These are phyloP conservation scores for Proliferodiscus dingleyae DNA, from an alignment of 2,329 filamentous ascomycete species.

Conservation along the genomic window DNA sequence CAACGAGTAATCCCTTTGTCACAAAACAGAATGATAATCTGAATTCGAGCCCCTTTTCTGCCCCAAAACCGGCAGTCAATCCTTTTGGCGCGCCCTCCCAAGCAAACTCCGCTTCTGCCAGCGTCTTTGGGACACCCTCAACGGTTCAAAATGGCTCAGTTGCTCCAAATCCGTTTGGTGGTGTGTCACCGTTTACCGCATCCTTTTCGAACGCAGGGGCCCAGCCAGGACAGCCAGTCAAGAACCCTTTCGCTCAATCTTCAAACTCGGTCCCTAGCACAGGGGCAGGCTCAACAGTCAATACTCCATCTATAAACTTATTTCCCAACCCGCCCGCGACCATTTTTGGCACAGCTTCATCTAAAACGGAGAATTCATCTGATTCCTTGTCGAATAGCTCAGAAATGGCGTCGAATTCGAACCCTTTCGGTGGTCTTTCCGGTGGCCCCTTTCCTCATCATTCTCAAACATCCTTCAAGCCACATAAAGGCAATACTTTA, in stretches of 20 bases:
- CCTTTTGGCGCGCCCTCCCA: constrained; percentile 17
- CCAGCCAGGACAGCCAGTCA: background rate
- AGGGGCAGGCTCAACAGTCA: background rate
- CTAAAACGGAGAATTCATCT: background rate
- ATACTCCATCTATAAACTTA: background rate
- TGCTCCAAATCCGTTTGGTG: constrained; percentile 1
- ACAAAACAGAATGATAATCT: background rate
- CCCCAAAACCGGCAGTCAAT: constrained; percentile 42
- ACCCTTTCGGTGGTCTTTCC: constrained; percentile 5
- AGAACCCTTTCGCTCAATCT: background rate
- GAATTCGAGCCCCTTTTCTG: constrained; percentile 29
- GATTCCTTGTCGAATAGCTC: background rate
- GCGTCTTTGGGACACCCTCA: constrained; percentile 7
- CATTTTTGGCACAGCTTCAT: constrained; percentile 10
- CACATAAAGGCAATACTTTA: background rate
- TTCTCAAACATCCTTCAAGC: background rate
- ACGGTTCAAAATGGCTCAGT: background rate
- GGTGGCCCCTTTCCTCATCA: background rate
- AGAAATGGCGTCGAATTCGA: constrained; percentile 1
- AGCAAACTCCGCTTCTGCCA: constrained; percentile 1
- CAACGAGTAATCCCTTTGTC: constrained; percentile 8
- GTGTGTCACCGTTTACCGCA: background rate
- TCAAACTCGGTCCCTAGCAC: background rate
- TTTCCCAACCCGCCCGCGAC: constrained; percentile 1
- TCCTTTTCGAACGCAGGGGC: constrained; percentile 3